A percentile compares a stretch with the other conserved stretches of the same genome.
phyloP scores from a whole-genome alignment of 441 rosid genomes.

The Jatropha multifida region DNA sequence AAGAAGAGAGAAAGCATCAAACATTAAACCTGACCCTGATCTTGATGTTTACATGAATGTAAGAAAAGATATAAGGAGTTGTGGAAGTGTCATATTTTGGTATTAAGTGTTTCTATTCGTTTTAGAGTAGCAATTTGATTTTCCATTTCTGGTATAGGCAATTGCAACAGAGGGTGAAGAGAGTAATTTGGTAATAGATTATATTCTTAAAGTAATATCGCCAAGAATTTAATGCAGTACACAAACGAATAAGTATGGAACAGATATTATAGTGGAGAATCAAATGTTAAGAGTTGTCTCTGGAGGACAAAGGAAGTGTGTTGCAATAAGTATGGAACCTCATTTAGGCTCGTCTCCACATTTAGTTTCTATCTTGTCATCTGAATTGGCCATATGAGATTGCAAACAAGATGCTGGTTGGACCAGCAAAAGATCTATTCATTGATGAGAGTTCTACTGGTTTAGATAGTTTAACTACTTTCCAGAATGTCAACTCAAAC shows the following conservation, averaged over 20 bases:
- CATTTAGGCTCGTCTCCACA: neutral
- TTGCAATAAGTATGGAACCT: constrained; percentile 56
- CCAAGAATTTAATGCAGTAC: neutral
- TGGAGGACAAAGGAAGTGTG: constrained; percentile 87
- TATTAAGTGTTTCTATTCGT: neutral
- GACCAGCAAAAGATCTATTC: constrained; percentile 62
- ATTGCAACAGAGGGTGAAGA: constrained; percentile 56
- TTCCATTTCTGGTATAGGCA: constrained; percentile 24
- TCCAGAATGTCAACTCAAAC: constrained; percentile 62
- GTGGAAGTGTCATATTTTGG: neutral
- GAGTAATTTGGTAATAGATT: constrained; percentile 60
- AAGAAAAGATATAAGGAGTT: neutral
- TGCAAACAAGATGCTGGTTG: constrained; percentile 79
- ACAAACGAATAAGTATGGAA: no score
- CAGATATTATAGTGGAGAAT: constrained; percentile 80
- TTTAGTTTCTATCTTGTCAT: no score
- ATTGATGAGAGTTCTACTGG: constrained; percentile 93
- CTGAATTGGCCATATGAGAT: neutral
- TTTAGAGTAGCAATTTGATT: neutral
- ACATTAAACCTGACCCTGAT: constrained; percentile 36
- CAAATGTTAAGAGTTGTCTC: constrained; percentile 89
- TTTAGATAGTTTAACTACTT: constrained; percentile 77
- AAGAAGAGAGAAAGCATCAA: constrained; percentile 31
- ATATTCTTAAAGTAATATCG: constrained; percentile 45
- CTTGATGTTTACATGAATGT: constrained; percentile 37